Evolutionary conservation across 2,329 filamentous ascomycete genomes (phyloP), one percentile per base, ranked within the genome.

Genomic region (Cladophialophora carrionii): DNA sequence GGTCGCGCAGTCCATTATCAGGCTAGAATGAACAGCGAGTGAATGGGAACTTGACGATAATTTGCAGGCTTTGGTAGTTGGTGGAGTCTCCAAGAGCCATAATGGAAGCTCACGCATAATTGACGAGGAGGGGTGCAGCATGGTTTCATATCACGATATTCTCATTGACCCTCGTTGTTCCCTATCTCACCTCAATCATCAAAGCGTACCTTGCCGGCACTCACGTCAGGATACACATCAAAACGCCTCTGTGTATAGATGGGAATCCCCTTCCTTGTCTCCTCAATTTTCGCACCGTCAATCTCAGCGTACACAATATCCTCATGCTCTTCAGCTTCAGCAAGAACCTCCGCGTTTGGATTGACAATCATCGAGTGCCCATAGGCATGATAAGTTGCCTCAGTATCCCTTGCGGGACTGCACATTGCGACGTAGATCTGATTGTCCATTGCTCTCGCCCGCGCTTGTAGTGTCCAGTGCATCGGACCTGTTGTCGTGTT

Each of bases 221-320:
- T 92, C 34, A 99, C 87, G 81, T 99, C 93, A 0, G 92, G 90
- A 77, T 99, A 99, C 22, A 99, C 90, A 77, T 99, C 95, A 76
- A 96, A 99, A 71, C 95, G 83, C 73, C 95, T 85, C 83, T 99
- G 95, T 20, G 84, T 85, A 73, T 88, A 87, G 60, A 98, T 82
- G 2, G 95, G 95, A 71, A 99, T 96, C 5, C 89, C 89, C 76
- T 85, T 91, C 76, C 94, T 86, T 53, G 88, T 87, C 78, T 90
- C 88, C 62, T 87, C 85, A 71, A 98, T 90, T 73, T 83, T 85
- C 10, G 84, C 86, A 4, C 83, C 84, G 41, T 86, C 82, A 73
- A 97, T 77, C 64, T 93, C 88, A 52, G 87, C 89, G 75, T 88
- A 86, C 10, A 96, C 84, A 66, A 90, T 90, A 17, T 85, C 85